These are phyloP conservation scores for Lachancea sp. DNA, from an alignment of 805 yeast genomes.

Conservation along the genomic window DNA sequence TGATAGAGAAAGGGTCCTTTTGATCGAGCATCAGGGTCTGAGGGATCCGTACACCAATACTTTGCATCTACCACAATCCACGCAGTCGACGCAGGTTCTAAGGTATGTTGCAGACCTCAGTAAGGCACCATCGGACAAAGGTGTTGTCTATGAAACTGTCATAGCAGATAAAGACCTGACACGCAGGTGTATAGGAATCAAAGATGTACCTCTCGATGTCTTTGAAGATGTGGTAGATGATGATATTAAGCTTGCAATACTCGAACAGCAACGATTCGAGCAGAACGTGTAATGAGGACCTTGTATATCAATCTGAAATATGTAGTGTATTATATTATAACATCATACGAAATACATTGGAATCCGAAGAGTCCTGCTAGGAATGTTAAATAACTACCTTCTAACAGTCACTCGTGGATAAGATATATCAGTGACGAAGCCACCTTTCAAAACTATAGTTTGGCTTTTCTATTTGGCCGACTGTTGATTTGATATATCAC, in stretches of 20 bases:
- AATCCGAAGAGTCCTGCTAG: background rate
- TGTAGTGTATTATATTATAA: background rate
- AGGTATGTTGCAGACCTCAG: constrained; percentile 18
- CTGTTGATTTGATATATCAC: background rate
- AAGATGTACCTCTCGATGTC: constrained; percentile 49
- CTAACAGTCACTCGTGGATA: too few relatives aligned
- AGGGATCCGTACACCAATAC: constrained; percentile 85
- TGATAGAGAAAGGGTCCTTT: constrained; percentile 47
- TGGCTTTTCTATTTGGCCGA: background rate
- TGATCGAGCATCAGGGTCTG: constrained; percentile 44
- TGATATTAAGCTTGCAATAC: constrained; percentile 52
- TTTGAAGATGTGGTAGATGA: constrained; percentile 54
- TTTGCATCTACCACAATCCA: constrained; percentile 59
- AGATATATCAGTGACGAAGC: background rate
- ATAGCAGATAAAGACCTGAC: constrained; percentile 42
- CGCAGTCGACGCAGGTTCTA: constrained; percentile 59
- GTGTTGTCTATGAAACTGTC: constrained; percentile 43
- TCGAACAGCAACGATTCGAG: constrained; percentile 53
- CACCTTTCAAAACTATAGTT: background rate
- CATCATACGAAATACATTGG: background rate
- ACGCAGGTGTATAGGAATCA: constrained; percentile 55
- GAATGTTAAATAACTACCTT: too few relatives aligned
- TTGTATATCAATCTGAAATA: background rate
- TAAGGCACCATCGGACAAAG: constrained; percentile 22
- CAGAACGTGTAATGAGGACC: background rate